Evolutionary conservation across 805 yeast genomes (phyloP).

Genomic region (Lachancea dasiensis): DNA sequence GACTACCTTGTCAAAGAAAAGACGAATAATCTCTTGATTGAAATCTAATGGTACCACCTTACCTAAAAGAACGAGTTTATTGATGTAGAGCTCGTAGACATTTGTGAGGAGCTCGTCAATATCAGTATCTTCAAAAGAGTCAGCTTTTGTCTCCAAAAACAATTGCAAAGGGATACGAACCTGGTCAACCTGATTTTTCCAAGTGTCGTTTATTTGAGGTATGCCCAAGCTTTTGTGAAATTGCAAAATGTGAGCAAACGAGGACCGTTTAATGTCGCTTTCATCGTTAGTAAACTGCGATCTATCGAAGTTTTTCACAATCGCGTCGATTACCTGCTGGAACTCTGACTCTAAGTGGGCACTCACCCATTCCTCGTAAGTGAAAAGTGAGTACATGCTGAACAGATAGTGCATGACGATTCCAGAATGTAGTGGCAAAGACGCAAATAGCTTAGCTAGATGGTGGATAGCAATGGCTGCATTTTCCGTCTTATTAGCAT

Average conservation of each 20-base stretch:
- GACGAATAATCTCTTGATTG: constrained; percentile 15
- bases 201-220: constrained; percentile 22
- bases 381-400: constrained; percentile 23
- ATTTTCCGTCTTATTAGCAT: constrained; percentile 20
- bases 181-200: constrained; percentile 21
- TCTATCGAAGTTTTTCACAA: constrained; percentile 21
- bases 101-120: constrained; percentile 2
- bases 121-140: constrained; percentile 3
- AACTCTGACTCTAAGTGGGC: constrained; percentile 22
- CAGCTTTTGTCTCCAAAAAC: constrained; percentile 20
- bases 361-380: constrained; percentile 29
- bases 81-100: constrained; percentile 23
- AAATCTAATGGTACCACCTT: constrained; percentile 25
- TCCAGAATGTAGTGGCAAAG: constrained; percentile 21
- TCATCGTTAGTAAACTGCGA: constrained; percentile 12
- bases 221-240: constrained; percentile 19
- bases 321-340: constrained; percentile 14
- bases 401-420: constrained; percentile 20
- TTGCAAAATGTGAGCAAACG: constrained; percentile 17
- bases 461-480: constrained; percentile 22
- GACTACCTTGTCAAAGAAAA: constrained; percentile 17
- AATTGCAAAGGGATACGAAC: constrained; percentile 20
- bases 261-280: constrained; percentile 12
- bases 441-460: constrained; percentile 19
- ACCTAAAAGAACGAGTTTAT: constrained; percentile 26